Evolutionary conservation across 2,329 filamentous ascomycete genomes (phyloP), one percentile per base, ranked within the genome.

Genomic region (Ophiostoma novo-ulmi): DNA sequence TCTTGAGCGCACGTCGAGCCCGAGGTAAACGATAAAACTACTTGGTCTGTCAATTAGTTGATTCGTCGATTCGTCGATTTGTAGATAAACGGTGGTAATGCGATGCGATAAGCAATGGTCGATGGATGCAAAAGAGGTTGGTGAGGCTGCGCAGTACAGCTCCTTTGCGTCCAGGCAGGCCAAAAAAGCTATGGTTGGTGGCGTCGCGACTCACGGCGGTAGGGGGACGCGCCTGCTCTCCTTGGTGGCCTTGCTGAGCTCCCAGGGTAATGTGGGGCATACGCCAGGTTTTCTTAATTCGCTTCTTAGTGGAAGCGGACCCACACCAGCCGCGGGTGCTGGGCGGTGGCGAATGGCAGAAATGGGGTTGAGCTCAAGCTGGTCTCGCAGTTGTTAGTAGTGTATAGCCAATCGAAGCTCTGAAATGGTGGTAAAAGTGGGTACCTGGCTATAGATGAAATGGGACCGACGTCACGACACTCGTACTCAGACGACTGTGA

Each of bases 181-280:
- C 22, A 26, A 26, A 58, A 58, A 58, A 58, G 52, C 52, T 58
- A 58, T 26, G 52, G n/a, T 11, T 36, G 58, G 26, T 22, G 58
- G 26, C 58, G 58, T 63, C 58, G 58, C 58, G 58, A 63, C 58
- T 63, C 13, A 61, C 22, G 55, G 55, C 55, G 11, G n/a, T 61
- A 61, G 52, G 58, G 58, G 58, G 26, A 63, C 58, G 58, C 58
- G 58, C 58, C 22, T 58, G 52, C 58, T 35, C 22, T 58, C 58
- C 58, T 63, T 35, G 58, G 58, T 48, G 44, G 44, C 17, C 44
- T 48, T 48, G 44, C 44, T 20, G 17, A 48, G 44, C 44, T 48
- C 17, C 44, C 44, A n/a, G 26, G 52, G 14, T 11, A 58, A 22
- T 26, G 22, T 58, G 52, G 52, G 52, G 52, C 52, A 26, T 1